Evolutionary conservation across 179 eudicot species (phyloP), one percentile per base, ranked within the genome.

Genomic region (Kewa caespitosa): DNA sequence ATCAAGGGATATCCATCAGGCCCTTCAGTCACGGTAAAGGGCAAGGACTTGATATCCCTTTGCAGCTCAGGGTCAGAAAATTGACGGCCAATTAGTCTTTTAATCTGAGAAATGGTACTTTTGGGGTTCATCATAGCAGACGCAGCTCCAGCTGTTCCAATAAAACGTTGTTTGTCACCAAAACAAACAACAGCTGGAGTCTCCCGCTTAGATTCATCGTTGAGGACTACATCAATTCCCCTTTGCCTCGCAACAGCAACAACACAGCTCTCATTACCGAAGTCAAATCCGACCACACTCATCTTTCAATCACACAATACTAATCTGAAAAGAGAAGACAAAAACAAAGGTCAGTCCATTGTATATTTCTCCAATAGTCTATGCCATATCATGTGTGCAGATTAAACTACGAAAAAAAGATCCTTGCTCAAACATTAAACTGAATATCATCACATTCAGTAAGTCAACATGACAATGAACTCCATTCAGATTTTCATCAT

Each of bases 231-330:
- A 80, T 92, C 98, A 18, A 94, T 94, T 9, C 98, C 98, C 63
- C 97, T 87, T 74, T 92, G 97, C 79, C 98, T 85, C 46, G 97
- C 97, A 66, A 94, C 96, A 17, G 98, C 98, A 66, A 94, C 98
- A 37, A 92, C 98, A 46, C 96, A 74, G 61, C 85, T 94, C 89
- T 94, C 96, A 60, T 92, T 94, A 39, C 98, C 98, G 74, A 94
- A 83, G 81, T 92, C 98, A 85, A 94, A 89, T 32, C 98, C 98
- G 31, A 92, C 97, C 79, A 92, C 97, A 33, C 97, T 94, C 98
- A 94, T 94, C 76, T 85, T 91, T 75, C 52, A 36, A 42, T 13
- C 31, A 48, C 34, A 33, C 42, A 30, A 10, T 18, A 27, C 34
- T 52, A 74, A 64, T 70, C 79, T 73, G 75, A 6, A 70, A 33